Base-by-base conservation (phyloP, 2,329 filamentous ascomycete genomes). In the Exophiala sp. region DNA sequence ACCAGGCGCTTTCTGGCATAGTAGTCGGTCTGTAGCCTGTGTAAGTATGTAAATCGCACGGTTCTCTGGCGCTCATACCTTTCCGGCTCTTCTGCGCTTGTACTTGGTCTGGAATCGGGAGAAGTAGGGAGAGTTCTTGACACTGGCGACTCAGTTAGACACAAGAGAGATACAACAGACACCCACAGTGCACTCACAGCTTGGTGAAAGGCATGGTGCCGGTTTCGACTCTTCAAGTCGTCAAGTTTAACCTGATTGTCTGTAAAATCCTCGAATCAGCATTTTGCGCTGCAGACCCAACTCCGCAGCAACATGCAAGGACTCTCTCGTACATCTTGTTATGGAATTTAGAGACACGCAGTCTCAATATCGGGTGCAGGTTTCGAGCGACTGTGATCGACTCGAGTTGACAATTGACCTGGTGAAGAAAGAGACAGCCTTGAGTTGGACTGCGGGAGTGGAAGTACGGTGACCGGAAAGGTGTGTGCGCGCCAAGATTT, bases 61-160 rank as follows among this genome's bases (percentile, higher is more conserved):
- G 2, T 13, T 8, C 11, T 18, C 10, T 9, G 29, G 13, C 46
- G 11, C 10, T 32, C 53, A 43, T 45, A 61, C 58, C 58, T 61
- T 98, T 73, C 93, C 93, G 69, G 85, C 71, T 65, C 88, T 83
- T 76, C 93, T 85, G 73, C 93, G 90, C 82, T 89, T 93, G 87
- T 96, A 98, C 86, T 98, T 98, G 73, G 93, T 96, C 82, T 98
- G 93, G 83, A 86, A 98, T 77, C 93, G 89, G 74, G 90, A 95
- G 71, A 48, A 96, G 88, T 97, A 98, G 72, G 93, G 86, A 76
- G 85, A 89, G 82, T 85, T 95, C 86, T 97, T 97, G 73, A 93
- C 81, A 73, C 58, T 61, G 52, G 37, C 13, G 32, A 34, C 27
- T 30, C 7, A 5, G 40, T 50, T 10, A 47, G 48, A 50, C 19